Evolutionary conservation across 2,329 filamentous ascomycete species (phyloP).

Genomic region (Monilinia aucupariae): DNA sequence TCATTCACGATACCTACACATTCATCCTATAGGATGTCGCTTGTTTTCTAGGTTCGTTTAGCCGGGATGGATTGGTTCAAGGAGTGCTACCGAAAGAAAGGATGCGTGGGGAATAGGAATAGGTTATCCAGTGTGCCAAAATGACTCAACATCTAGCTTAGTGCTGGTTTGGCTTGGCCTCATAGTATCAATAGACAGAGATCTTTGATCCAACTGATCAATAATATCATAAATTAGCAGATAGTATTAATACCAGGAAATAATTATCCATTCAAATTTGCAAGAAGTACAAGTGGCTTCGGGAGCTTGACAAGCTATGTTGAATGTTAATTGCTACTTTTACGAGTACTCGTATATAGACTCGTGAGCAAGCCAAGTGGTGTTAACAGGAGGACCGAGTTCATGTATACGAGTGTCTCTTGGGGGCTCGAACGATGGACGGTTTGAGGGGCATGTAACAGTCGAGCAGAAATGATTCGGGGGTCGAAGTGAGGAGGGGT

Average conservation of each 20-base stretch:
- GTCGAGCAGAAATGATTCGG: too few species aligned
- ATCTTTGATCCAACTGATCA: neutral
- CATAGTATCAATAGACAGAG: neutral
- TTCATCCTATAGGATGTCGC: slow-evolving; percentile 2
- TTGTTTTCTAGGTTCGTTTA: slow-evolving; percentile 4
- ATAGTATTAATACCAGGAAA: slow-evolving; percentile 14
- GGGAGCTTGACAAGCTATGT: neutral
- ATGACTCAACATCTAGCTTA: neutral
- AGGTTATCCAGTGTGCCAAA: neutral
- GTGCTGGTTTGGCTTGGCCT: neutral
- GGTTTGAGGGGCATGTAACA: too few species aligned
- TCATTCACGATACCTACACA: slow-evolving; percentile 13
- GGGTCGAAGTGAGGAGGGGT: too few species aligned
- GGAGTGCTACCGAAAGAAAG: neutral
- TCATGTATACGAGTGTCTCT: neutral
- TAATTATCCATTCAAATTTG: neutral
- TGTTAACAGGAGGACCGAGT: neutral
- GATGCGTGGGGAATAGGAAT: neutral
- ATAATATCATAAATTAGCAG: slow-evolving; percentile 6
- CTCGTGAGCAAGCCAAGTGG: neutral
- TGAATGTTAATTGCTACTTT: neutral
- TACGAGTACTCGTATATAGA: neutral
- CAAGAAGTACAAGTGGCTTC: neutral
- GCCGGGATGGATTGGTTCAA: neutral
- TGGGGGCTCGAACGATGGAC: neutral